Conservation (phyloP, 176 grass and related monocot genomes). For the Carex parvula region DNA sequence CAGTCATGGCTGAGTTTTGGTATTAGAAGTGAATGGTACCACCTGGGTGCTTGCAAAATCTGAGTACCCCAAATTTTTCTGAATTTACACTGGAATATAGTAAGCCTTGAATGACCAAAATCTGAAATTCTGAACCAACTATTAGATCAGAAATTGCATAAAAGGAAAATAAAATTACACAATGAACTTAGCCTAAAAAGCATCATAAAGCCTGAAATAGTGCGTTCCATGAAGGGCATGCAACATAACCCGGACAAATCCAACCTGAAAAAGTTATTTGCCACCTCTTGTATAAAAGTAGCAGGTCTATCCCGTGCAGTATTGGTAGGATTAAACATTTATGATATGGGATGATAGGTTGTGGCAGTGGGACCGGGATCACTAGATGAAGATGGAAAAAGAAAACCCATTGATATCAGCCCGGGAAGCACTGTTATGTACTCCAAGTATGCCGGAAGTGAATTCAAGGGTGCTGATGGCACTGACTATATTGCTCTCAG, state of each 20-base stretch:
- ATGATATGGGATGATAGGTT: conserved; percentile 34
- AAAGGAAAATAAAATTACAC: neutral
- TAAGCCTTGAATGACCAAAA: neutral
- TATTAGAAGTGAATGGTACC: neutral
- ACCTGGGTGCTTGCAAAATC: neutral
- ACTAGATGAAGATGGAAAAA: conserved; percentile 65
- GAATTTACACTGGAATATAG: neutral
- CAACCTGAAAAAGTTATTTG: neutral
- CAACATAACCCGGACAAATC: neutral
- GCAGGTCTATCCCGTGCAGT: neutral
- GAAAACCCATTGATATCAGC: conserved; percentile 35
- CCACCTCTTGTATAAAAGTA: neutral
- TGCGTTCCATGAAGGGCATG: neutral
- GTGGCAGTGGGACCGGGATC: conserved; percentile 62
- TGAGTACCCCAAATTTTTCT: neutral
- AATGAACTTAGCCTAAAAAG: neutral
- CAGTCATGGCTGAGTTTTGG: neutral
- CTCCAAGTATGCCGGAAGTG: conserved; percentile 59
- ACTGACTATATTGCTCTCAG: conserved; percentile 56
- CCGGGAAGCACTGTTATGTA: conserved; percentile 50
- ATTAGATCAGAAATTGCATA: neutral
- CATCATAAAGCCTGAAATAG: neutral
- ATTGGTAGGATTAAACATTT: neutral
- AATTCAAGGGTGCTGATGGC: conserved; percentile 60
- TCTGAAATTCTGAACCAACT: conserved; percentile 1